Evolutionary conservation across 495 filamentous ascomycete genomes (phyloP), one percentile per base, ranked within the genome.

Genomic region (Barbatosphaeria neglecta): DNA sequence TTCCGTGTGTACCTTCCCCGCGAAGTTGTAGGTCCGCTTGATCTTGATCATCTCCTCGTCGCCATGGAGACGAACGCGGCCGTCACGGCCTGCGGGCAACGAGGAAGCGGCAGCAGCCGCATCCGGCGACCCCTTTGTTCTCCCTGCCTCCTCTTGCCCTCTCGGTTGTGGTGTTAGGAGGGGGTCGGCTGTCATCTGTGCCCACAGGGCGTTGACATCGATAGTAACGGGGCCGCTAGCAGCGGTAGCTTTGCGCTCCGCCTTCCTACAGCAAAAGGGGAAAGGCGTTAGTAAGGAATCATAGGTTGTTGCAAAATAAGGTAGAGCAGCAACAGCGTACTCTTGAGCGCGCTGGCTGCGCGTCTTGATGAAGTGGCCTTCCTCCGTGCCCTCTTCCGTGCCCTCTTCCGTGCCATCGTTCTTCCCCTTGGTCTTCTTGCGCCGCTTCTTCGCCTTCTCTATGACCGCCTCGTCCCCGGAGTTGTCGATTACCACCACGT

Each of bases 121-220:
- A 37, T 46, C 56, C 52, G 43, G 61, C 55, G 19, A 49, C 45
- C 22, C 48, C 41, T 48, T 57, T 6, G 38, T 13, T 35, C 45
- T 20, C 15, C 42, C 24, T 28, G 31, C 41, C 16, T 44, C n/a
- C 8, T 23, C 42, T 57, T 47, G 25, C 25, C 48, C 27, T 22
- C 55, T 51, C 9, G 45, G 27, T 25, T 51, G 58, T 20, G 49
- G 22, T 25, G 48, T 33, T 45, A 54, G 55, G 17, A 42, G 37
- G 11, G 63, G 49, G 22, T 50, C 60, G 44, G 75, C 65, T 19
- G 76, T 82, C 86, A 98, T 86, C 54, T 78, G 74, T 23, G 74
- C 76, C 92, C 92, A 98, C 15, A 97, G 55, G 10, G 80, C 80
- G 49, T 97, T 83, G n/a, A 98, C 85, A 58, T 98, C 86, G 41